Evolutionary conservation across 2,329 filamentous ascomycete species (phyloP), one percentile per base, ranked within the genome.

Genomic region (Cladophialophora chaetospira): DNA sequence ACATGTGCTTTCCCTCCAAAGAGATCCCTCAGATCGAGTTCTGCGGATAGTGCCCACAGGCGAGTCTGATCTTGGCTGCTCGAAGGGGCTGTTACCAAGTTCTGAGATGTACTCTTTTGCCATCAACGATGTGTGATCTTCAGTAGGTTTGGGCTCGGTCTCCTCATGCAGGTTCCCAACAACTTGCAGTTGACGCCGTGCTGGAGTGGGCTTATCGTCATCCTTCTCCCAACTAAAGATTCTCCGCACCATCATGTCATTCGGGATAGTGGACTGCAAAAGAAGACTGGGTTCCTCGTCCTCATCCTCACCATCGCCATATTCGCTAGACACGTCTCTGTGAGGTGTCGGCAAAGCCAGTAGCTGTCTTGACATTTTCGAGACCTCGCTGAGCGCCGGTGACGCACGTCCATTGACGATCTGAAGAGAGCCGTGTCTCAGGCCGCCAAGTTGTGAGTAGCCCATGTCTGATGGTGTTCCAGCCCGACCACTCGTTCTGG

Each of bases 391-490:
- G n/a, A 60, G 53, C n/a, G 64, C 55, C 26, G 65, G 65, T 11
- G 65, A 67, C 1, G 64, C 58, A 29, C 62, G 54, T 23, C 65
- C 65, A 45, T 67, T 67, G 48, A 63, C 58, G 28, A 67, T 60
- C n/a, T 60, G 63, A 23, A 67, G 50, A 21, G 61, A 62, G 4
- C 64, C 64, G 19, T 61, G 57, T 29, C 55, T 53, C 10, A 67
- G 38, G 5, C 58, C 45, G 5, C 55, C 65, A 21, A 67, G 54
- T 29, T 66, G 59, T 26, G 60, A 57, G 48, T 64, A 66, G 15
- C 60, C 59, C 13, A 67, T 54, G 31, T 62, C 58, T 35, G 55
- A 49, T 26, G 65, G 65, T 15, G 64, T 66, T 9, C 54, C 63
- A 13, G 57, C 51, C n/a, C 65, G 51, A 2, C 53, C 55, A n/a